These are phyloP conservation scores for Sugiyamaella americana DNA, from an alignment of 805 yeast genomes.

Conservation along the genomic window DNA sequence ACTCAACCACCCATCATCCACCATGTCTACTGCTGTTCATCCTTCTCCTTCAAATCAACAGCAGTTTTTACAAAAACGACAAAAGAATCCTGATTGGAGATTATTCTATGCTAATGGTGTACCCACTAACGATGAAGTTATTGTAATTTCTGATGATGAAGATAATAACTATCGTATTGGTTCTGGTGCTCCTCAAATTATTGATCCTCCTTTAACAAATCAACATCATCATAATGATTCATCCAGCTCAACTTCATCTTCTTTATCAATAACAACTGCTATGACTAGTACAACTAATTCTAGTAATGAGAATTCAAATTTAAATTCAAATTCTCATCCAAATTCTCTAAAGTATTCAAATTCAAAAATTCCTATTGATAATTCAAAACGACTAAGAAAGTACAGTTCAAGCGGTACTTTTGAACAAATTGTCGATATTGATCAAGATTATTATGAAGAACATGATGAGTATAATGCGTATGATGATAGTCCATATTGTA, in stretches of 20 bases:
- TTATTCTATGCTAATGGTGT: constrained; percentile 29
- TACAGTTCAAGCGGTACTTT: not conserved
- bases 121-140: constrained; percentile 32
- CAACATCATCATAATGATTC: not conserved
- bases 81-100: constrained; percentile 40
- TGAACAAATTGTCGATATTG: not conserved
- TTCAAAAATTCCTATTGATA: not conserved
- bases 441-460: not conserved
- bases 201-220: not conserved
- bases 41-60: constrained; percentile 11
- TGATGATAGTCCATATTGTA: constrained; percentile 4
- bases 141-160: constrained; percentile 25
- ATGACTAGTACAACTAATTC: not conserved
- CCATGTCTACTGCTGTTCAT: constrained; percentile 19
- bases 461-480: not conserved
- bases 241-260: not conserved
- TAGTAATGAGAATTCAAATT: not conserved
- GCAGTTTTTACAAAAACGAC: not conserved
- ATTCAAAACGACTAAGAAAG: not conserved
- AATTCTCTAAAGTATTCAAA: not conserved
- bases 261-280: not conserved
- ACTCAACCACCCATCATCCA: too few species aligned
- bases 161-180: constrained; percentile 5
- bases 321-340: not conserved
- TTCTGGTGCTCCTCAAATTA: not conserved